Evolutionary conservation across 805 yeast species (phyloP).

Genomic region (Ascoidea rubescens): DNA sequence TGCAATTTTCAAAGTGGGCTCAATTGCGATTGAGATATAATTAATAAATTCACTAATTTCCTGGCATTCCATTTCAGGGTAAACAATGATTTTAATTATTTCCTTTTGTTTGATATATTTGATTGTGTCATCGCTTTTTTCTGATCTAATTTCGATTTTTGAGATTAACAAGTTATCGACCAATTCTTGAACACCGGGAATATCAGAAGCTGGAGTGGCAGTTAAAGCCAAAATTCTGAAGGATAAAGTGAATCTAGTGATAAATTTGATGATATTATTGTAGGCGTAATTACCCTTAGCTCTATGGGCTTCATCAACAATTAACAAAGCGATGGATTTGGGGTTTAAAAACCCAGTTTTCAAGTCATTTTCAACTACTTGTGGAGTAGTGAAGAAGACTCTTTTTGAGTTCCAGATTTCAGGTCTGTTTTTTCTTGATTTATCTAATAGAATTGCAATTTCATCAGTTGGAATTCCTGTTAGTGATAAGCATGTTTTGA

Average conservation of each 20-base stretch:
- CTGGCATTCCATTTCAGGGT: slow-evolving; percentile 19
- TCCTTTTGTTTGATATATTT: slow-evolving; percentile 62
- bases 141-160: slow-evolving; percentile 74
- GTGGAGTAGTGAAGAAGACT: slow-evolving; percentile 92
- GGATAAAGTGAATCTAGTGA: slow-evolving; percentile 47
- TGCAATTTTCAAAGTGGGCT: slow-evolving; percentile 52
- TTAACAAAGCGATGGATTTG: slow-evolving; percentile 55
- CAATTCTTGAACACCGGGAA: slow-evolving; percentile 80
- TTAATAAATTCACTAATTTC: slow-evolving; percentile 46
- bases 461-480: slow-evolving; percentile 70
- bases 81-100: slow-evolving; percentile 45
- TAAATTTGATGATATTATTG: slow-evolving; percentile 60
- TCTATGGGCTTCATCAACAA: slow-evolving; percentile 92
- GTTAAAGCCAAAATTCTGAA: slow-evolving; percentile 76
- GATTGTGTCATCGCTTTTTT: slow-evolving; percentile 65
- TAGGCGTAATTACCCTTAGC: slow-evolving; percentile 87
- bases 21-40: slow-evolving; percentile 45
- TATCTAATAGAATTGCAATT: slow-evolving; percentile 66
- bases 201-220: slow-evolving; percentile 88
- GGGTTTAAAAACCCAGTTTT: slow-evolving; percentile 66
- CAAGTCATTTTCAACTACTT: slow-evolving; percentile 86
- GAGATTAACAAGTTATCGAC: slow-evolving; percentile 64
- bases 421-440: slow-evolving; percentile 43
- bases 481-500: slow-evolving; percentile 78
- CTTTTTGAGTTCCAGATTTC: slow-evolving; percentile 67